These are phyloP conservation scores for Dipteronia dyeriana DNA, from an alignment of 345 rosid species.

Conservation along the genomic window DNA sequence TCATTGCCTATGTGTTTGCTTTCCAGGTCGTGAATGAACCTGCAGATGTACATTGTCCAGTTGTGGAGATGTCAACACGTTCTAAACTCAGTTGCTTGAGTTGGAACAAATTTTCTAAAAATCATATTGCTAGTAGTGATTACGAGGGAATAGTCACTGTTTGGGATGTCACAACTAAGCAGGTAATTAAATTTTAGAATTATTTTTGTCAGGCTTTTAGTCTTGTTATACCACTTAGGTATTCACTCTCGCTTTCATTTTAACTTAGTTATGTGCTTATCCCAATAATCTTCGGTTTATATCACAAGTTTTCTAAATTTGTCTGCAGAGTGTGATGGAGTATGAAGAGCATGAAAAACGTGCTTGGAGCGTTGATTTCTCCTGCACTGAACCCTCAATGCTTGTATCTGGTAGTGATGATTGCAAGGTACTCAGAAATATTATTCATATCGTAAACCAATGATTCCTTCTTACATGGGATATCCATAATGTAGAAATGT, in stretches of 20 bases:
- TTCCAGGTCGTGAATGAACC: constrained; percentile 84
- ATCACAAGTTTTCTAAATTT: background rate
- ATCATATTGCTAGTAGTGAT: constrained; percentile 97
- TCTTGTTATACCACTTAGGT: background rate
- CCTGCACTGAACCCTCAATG: constrained; percentile 87
- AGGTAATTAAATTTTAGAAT: constrained; percentile 44
- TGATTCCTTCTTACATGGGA: constrained; percentile 4
- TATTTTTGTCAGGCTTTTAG: background rate
- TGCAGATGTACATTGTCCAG: constrained; percentile 77
- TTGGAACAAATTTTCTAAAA: constrained; percentile 92
- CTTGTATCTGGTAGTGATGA: constrained; percentile 99
- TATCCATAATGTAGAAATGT: constrained; percentile 31
- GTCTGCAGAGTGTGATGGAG: constrained; percentile 84
- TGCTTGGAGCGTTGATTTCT: constrained; percentile 99
- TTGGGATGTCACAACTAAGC: constrained; percentile 96
- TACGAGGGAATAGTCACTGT: constrained; percentile 98
- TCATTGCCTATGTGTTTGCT: constrained; percentile 17
- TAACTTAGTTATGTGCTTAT: background rate
- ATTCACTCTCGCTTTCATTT: background rate
- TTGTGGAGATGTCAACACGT: constrained; percentile 95
- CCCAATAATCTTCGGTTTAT: constrained; percentile 5
- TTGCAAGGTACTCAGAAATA: constrained; percentile 63
- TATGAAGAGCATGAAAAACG: constrained; percentile 99
- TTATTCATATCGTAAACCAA: constrained; percentile 14
- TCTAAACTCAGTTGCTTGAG: constrained; percentile 98